Evolutionary conservation across 179 eudicot genomes (phyloP).

Genomic region (Patellifolia procumbens): DNA sequence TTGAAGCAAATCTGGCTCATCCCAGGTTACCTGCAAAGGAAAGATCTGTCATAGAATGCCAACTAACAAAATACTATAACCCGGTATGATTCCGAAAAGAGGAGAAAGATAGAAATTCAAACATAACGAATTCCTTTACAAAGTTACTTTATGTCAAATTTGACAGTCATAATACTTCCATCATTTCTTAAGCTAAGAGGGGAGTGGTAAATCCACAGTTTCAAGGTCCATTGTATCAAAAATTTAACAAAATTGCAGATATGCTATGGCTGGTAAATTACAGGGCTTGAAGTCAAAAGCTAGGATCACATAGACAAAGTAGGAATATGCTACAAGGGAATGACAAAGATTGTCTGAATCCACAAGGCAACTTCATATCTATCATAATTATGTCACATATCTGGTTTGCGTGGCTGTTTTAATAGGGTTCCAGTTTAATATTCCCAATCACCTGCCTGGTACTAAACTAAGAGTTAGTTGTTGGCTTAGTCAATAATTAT

Average conservation of each 20-base stretch:
- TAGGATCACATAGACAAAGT: background rate
- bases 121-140: background rate
- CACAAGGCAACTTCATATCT: constrained; percentile 21
- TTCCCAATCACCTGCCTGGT: constrained; percentile 16
- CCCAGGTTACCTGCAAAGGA: constrained; percentile 81
- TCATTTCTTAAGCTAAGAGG: background rate
- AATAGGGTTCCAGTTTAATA: constrained; percentile 18
- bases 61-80: background rate
- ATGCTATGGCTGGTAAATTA: background rate
- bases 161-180: background rate
- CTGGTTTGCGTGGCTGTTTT: constrained; percentile 15
- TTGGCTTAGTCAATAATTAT: constrained; percentile 26
- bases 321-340: background rate
- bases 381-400: background rate
- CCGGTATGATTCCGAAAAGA: background rate
- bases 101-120: background rate
- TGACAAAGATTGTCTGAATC: constrained; percentile 12
- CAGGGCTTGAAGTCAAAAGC: background rate
- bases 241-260: background rate
- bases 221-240: background rate
- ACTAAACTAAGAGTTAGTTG: constrained; percentile 23
- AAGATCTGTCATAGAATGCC: background rate
- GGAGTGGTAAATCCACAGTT: background rate
- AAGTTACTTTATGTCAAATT: background rate
- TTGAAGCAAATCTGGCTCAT: constrained; percentile 91